These are phyloP conservation scores for Quercus robur DNA, from an alignment of 306 rosid genomes.

Conservation along the genomic window DNA sequence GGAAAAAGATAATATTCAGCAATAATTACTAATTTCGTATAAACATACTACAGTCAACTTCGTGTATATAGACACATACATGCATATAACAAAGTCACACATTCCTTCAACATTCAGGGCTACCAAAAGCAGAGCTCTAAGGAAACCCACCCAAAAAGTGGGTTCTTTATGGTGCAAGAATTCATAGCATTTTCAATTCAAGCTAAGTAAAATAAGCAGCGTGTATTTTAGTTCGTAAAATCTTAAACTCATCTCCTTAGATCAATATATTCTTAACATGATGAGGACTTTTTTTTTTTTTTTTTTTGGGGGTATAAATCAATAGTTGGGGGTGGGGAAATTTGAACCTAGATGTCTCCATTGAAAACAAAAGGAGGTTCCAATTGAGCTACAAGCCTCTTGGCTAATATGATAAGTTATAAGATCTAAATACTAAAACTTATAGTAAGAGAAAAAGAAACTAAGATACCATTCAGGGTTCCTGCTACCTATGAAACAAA, in stretches of 20 bases:
- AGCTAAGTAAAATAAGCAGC: background rate
- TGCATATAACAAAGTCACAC: background rate
- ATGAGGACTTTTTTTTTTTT: no score
- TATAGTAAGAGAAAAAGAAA: background rate
- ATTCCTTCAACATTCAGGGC: background rate
- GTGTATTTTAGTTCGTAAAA: background rate
- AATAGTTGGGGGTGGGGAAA: no score
- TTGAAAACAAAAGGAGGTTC: no score
- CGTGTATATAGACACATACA: background rate
- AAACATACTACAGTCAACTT: background rate
- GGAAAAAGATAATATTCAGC: background rate
- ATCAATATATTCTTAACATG: background rate
- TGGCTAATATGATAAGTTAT: background rate
- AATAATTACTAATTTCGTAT: background rate
- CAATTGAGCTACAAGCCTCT: no score
- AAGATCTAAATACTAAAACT: background rate
- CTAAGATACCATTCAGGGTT: background rate
- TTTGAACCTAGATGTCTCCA: no score
- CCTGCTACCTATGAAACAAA: background rate
- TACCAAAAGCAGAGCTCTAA: background rate
- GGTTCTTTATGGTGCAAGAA: background rate
- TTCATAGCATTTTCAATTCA: background rate
- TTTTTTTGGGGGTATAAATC: no score
- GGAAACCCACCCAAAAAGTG: background rate
- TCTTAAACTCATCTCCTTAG: background rate